Evolutionary conservation across 495 filamentous ascomycete genomes (phyloP).

Genomic region (Podospora comata): DNA sequence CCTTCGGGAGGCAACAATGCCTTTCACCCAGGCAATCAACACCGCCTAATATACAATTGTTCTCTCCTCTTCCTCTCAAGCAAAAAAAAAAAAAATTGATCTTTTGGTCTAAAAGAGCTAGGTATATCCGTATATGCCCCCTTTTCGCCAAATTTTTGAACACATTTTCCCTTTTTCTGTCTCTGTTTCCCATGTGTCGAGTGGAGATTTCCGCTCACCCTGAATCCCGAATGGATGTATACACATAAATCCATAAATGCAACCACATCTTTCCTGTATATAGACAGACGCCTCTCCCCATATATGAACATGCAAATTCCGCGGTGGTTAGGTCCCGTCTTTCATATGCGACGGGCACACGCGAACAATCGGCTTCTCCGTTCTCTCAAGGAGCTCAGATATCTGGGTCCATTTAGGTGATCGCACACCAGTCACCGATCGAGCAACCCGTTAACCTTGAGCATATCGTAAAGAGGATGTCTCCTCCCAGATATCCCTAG

Average conservation of each 20-base stretch:
- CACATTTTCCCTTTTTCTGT: background rate
- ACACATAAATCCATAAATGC: slow-evolving; percentile 1
- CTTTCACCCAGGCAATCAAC: background rate
- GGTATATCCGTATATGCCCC: background rate
- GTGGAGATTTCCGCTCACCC: slow-evolving; percentile 8
- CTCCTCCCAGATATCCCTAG: background rate
- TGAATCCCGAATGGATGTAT: background rate
- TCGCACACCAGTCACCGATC: too few relatives aligned
- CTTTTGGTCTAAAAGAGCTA: background rate
- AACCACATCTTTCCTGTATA: background rate
- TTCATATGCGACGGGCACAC: background rate
- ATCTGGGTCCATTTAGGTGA: background rate
- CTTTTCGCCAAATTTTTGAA: background rate
- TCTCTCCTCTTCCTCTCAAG: background rate
- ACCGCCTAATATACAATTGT: background rate
- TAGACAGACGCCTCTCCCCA: background rate
- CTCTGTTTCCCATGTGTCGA: background rate
- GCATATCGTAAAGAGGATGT: background rate
- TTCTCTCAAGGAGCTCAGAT: too few relatives aligned
- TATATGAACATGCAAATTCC: background rate
- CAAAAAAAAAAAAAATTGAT: background rate
- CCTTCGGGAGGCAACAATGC: slow-evolving; percentile 11
- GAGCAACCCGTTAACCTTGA: too few relatives aligned
- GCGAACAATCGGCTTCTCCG: background rate
- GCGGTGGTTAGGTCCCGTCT: background rate